These are phyloP conservation scores for Phytophthora pluvialis DNA, from an alignment of 352 stramenopile species.

Conservation along the genomic window DNA sequence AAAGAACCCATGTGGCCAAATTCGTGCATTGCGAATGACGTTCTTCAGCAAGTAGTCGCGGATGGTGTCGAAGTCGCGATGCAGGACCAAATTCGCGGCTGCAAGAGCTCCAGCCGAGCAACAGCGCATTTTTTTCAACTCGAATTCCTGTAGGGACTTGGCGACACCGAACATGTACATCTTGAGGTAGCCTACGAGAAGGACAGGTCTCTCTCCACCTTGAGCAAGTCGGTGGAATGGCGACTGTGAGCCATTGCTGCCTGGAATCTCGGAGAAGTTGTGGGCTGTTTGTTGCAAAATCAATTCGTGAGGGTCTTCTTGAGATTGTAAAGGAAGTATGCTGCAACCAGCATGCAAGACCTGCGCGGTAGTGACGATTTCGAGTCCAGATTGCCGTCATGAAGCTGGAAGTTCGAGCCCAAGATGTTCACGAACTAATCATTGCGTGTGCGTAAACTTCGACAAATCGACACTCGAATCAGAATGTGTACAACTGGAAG, in stretches of 20 bases:
- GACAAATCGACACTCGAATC: no score
- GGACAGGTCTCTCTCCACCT: background rate
- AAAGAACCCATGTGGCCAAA: no score
- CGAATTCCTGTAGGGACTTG: background rate
- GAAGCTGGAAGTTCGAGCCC: background rate
- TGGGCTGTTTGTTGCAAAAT: background rate
- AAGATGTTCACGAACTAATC: background rate
- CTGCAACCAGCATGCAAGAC: background rate
- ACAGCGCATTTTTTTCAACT: background rate
- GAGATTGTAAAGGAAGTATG: background rate
- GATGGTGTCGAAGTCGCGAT: no score
- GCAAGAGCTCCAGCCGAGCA: no score
- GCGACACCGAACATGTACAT: background rate
- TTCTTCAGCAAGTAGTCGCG: background rate
- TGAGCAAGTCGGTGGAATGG: conserved; percentile 2
- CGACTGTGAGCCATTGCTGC: background rate
- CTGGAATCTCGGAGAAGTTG: background rate
- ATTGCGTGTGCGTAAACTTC: background rate
- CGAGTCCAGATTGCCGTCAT: conserved; percentile 3
- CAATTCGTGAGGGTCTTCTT: background rate
- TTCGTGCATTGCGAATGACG: background rate
- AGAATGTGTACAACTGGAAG: background rate
- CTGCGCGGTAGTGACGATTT: background rate
- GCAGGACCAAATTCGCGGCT: no score
- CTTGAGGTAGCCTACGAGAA: background rate